A percentile compares a stretch with the other conserved stretches of the same genome.
These are phyloP conservation scores for Mastigamoeba balamuthi DNA, from an alignment of 78 protist genomes.

Conservation along the genomic window DNA sequence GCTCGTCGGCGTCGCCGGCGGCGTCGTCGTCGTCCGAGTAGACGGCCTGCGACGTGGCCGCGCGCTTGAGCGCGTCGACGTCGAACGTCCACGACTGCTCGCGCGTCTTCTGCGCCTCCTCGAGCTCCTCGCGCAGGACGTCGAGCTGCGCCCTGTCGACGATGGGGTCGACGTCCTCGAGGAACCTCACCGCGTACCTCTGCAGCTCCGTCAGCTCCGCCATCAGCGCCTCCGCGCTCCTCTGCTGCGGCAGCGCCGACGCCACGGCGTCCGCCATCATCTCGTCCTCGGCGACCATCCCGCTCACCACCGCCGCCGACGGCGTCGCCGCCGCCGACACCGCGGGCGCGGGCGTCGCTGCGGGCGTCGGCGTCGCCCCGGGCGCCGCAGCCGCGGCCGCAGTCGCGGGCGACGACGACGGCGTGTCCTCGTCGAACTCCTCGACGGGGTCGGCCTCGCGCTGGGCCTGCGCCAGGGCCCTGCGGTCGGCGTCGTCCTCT, in stretches of 20 bases:
- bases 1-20: no score
- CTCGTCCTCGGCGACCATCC: background rate
- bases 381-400: background rate
- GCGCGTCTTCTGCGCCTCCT: no score
- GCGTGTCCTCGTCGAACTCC: slow-evolving; percentile 23
- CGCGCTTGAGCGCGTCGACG: no score
- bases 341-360: background rate
- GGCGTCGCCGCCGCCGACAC: background rate
- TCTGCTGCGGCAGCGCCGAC: background rate
- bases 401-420: background rate
- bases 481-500: background rate
- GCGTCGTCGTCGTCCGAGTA: no score
- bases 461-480: slow-evolving; percentile 5
- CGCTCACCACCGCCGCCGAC: no score
- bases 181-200: background rate
- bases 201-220: background rate
- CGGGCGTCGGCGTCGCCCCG: background rate
- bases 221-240: background rate
- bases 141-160: no score
- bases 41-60: no score
- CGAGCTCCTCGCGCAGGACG: no score
- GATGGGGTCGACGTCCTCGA: background rate
- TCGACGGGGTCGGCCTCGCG: slow-evolving; percentile 29
- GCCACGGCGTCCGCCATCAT: background rate
- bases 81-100: no score